Evolutionary conservation across 768 basidiomycete genomes (phyloP).

Genomic region (Boletus bicolor): DNA sequence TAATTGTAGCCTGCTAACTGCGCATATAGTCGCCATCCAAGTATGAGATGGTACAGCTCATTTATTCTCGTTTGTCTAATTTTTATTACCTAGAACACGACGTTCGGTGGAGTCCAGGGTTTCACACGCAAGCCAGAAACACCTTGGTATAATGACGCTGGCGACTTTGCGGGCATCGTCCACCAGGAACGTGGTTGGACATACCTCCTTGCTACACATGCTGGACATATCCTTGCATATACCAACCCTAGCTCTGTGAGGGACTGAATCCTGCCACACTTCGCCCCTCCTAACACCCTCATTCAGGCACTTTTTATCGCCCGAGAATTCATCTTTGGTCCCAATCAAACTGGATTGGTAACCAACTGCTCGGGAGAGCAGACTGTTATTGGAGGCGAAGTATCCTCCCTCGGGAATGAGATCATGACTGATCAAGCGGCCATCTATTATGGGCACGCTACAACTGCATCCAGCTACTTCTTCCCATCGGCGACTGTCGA

Average conservation of each 20-base stretch:
- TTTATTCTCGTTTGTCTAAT: neutral
- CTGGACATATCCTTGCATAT: slow-evolving; percentile 38
- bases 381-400: slow-evolving; percentile 48
- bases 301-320: slow-evolving; percentile 55
- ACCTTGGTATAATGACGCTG: slow-evolving; percentile 57
- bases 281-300: neutral
- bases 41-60: slow-evolving; percentile 24
- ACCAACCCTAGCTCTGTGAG: slow-evolving; percentile 43
- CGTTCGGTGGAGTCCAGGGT: slow-evolving; percentile 73
- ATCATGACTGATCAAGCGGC: slow-evolving; percentile 52
- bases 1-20: slow-evolving; percentile 1
- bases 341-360: slow-evolving; percentile 57
- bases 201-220: slow-evolving; percentile 37
- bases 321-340: slow-evolving; percentile 67
- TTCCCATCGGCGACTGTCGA: slow-evolving; percentile 54
- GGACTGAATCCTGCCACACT: slow-evolving; percentile 10
- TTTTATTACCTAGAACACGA: slow-evolving; percentile 56
- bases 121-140: slow-evolving; percentile 68
- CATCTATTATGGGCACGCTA: slow-evolving; percentile 50
- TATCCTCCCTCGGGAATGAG: slow-evolving; percentile 41
- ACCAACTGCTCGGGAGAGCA: slow-evolving; percentile 25
- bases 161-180: slow-evolving; percentile 60
- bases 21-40: slow-evolving; percentile 49
- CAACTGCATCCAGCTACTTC: slow-evolving; percentile 49
- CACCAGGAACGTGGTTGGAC: slow-evolving; percentile 68